These are phyloP conservation scores for Diospyros lotus DNA, from an alignment of 148 eudicot genomes.

Conservation along the genomic window DNA sequence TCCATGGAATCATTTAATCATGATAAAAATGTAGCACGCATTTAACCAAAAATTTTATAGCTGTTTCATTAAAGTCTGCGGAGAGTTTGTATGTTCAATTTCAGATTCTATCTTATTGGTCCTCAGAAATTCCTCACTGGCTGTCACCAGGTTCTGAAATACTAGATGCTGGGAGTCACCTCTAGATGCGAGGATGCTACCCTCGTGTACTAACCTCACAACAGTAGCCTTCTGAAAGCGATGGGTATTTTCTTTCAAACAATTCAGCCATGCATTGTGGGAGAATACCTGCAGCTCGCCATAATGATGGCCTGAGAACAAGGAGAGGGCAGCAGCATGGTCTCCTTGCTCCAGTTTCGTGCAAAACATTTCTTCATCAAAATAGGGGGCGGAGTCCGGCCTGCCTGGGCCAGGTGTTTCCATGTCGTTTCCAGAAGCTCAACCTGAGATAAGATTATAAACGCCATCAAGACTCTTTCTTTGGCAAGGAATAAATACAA, in stretches of 20 bases:
- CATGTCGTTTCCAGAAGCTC: conserved; percentile 67
- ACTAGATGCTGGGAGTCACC: conserved; percentile 36
- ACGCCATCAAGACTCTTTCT: neutral
- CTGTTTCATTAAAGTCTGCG: conserved; percentile 2
- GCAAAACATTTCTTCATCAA: conserved; percentile 63
- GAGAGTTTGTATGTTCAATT: conserved; percentile 1
- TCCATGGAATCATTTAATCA: no score
- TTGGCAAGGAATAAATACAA: neutral
- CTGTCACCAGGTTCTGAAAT: conserved; percentile 38
- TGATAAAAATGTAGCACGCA: neutral
- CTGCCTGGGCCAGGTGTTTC: conserved; percentile 50
- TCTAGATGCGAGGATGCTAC: conserved; percentile 22
- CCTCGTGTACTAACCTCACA: conserved; percentile 36
- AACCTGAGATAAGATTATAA: conserved; percentile 21
- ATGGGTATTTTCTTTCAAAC: conserved; percentile 39
- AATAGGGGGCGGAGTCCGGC: conserved; percentile 56
- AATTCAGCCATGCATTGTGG: conserved; percentile 54
- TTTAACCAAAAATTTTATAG: neutral
- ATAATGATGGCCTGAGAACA: conserved; percentile 38
- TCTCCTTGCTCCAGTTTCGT: conserved; percentile 51
- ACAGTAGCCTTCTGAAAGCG: conserved; percentile 40
- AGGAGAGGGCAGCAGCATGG: conserved; percentile 51
- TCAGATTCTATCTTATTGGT: conserved; percentile 5
- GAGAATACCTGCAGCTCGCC: conserved; percentile 46
- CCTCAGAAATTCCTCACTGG: conserved; percentile 54